phyloP scores from a whole-genome alignment of 257 asterid genomes.

The Solanum phureja region DNA sequence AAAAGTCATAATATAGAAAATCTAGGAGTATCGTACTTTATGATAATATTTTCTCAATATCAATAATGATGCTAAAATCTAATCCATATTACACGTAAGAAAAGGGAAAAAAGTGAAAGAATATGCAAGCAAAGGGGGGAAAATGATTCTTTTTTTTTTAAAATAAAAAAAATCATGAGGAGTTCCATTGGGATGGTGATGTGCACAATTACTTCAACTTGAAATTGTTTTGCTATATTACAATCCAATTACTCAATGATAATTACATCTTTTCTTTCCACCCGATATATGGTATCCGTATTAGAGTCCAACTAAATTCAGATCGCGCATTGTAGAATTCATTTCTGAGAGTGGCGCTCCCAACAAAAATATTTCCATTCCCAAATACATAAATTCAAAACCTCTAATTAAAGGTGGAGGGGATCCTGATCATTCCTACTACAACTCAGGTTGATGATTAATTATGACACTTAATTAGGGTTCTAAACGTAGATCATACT shows the following conservation, averaged over 20 bases:
- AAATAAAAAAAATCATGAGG: not conserved
- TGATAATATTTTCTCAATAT: constrained; percentile 18
- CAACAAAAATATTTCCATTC: rapidly evolving
- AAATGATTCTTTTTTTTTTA: not conserved
- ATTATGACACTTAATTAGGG: not conserved
- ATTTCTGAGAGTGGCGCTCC: rapidly evolving
- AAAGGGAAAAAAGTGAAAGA: not conserved
- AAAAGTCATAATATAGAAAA: constrained; percentile 13
- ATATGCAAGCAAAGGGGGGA: not conserved
- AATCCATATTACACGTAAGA: constrained; percentile 25
- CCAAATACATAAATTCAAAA: rapidly evolving
- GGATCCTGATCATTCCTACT: not conserved
- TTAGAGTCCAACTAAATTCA: not conserved
- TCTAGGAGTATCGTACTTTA: constrained; percentile 19
- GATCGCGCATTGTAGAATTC: not conserved
- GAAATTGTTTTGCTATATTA: not conserved
- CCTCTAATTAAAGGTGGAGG: not conserved
- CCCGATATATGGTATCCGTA: not conserved
- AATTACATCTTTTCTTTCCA: not conserved
- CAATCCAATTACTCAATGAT: not conserved
- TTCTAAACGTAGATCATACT: not conserved
- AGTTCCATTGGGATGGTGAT: not conserved
- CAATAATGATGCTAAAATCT: constrained; percentile 16
- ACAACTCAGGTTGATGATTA: not conserved
- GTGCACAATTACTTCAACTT: not conserved